Conservation (phyloP, 2,329 filamentous ascomycete genomes). For the Fusarium sp. region DNA sequence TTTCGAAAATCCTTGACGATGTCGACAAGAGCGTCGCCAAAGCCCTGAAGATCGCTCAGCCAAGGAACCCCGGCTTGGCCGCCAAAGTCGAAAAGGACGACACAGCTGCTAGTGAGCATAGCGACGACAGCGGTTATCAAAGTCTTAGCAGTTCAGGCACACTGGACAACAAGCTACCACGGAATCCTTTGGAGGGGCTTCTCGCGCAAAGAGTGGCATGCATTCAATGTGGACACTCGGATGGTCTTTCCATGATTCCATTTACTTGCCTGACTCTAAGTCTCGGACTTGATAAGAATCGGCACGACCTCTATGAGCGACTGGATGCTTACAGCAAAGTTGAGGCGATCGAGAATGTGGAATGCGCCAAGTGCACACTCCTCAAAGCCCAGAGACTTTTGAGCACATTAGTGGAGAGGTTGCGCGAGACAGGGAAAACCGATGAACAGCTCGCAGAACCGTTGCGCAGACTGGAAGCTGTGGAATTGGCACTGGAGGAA, state of each 20-base stretch:
- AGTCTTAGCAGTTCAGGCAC: conserved; percentile 56
- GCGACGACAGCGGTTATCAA: conserved; percentile 69
- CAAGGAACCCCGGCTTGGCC: conserved; percentile 54
- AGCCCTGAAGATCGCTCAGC: conserved; percentile 50
- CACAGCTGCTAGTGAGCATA: conserved; percentile 59
- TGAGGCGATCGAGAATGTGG: conserved; percentile 88
- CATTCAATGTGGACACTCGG: conserved; percentile 84
- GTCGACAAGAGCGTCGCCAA: conserved; percentile 81
- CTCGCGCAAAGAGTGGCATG: conserved; percentile 91
- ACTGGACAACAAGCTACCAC: conserved; percentile 55
- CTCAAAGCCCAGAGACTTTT: conserved; percentile 66
- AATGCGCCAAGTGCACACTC: conserved; percentile 92
- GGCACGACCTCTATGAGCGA: conserved; percentile 81
- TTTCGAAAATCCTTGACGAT: conserved; percentile 87
- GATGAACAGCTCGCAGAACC: conserved; percentile 65
- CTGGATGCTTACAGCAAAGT: conserved; percentile 87
- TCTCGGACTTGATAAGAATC: conserved; percentile 71
- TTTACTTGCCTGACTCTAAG: conserved; percentile 95
- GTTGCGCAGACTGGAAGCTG: conserved; percentile 69
- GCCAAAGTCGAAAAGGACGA: conserved; percentile 56
- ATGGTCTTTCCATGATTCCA: conserved; percentile 88
- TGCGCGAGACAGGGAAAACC: conserved; percentile 50
- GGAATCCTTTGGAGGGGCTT: conserved; percentile 88
- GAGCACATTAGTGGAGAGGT: conserved; percentile 58
- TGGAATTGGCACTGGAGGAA: conserved; percentile 79